Evolutionary conservation across 164 flowering plant genomes (phyloP), one percentile per base, ranked within the genome.

Genomic region (Nymphaea thermarum): DNA sequence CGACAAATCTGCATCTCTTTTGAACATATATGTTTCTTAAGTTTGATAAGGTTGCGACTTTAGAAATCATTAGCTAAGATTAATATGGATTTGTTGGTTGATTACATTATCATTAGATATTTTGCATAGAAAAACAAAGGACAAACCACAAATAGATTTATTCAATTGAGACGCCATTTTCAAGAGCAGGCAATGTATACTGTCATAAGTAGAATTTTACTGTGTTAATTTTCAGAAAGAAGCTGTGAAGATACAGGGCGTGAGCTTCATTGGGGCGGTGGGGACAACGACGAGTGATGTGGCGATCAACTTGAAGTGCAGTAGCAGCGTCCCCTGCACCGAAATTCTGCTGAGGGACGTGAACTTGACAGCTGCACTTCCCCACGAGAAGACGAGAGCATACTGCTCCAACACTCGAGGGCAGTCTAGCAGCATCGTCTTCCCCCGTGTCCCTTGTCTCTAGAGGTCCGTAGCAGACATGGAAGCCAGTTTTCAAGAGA

Each of bases 281-380:
- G 80, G 80, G 43, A 77, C 76, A 0, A 66, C 80, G 12, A 59
- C 51, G 10, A 57, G 69, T 15, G 63, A 62, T 42, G 15, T 42
- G 1, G 76, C 78, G 2, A 70, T 78, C 63, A 73, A 71, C 41
- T 60, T 78, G 59, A 67, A 68, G 16, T 74, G 77, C 71, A 74
- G 80, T 51, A 68, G 65, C 60, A 18, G 71, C 2, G 59, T 70
- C 43, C 71, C 75, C 6, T 77, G 79, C 74, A 73, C 42, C 8
- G 15, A 66, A 44, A 71, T 77, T 2, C 57, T 59, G 14, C 41
- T 76, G 53, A 47, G 41, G 11, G 68, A 73, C 62, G 43, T 76
- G 14, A 42, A 59, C 51, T 44, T 72, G 5, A 2, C 25, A 14
- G 10, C 64, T 0, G 59, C 3, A 17, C 18, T 45, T 2, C 8